A percentile compares a stretch with the other conserved stretches of the same genome.
Evolutionary conservation across 2,329 filamentous ascomycete genomes (phyloP).

Genomic region (Neopestalotiopsis sp.): DNA sequence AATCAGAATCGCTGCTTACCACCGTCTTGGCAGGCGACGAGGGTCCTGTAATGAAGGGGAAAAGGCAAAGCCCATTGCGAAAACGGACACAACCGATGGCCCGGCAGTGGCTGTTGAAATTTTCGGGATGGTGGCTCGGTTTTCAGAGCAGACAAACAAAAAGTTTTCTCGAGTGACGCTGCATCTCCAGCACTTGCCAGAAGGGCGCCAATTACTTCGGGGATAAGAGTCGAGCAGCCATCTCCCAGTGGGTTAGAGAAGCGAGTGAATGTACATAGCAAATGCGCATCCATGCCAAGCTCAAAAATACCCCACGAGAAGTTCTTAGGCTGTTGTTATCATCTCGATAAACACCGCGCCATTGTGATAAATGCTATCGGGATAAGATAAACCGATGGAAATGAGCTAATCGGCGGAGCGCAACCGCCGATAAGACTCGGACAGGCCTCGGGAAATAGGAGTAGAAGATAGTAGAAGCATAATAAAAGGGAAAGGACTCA

Average conservation of each 20-base stretch:
- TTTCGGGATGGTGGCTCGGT: neutral
- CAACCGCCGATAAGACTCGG: conserved; percentile 6
- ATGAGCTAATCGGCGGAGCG: neutral
- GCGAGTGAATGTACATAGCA: neutral
- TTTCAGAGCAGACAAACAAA: neutral
- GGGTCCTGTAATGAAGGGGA: neutral
- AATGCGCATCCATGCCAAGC: conserved; percentile 7
- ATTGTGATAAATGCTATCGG: conserved; percentile 6
- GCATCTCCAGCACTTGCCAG: neutral
- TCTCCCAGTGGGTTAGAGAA: neutral
- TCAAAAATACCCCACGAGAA: conserved; percentile 10
- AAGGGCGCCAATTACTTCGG: neutral
- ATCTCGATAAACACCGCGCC: conserved; percentile 13
- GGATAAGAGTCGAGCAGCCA: neutral
- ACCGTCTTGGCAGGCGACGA: conserved; percentile 12
- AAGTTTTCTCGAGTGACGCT: neutral
- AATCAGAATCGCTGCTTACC: conserved; percentile 6
- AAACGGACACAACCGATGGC: neutral
- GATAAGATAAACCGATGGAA: conserved; percentile 10
- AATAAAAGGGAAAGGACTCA: conserved; percentile 12
- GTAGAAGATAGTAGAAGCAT: neutral
- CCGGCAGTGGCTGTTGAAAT: neutral
- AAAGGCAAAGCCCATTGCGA: neutral
- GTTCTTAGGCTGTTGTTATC: conserved; percentile 10
- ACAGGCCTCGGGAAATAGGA: neutral